Conservation (phyloP, 805 yeast species). For the Candida railenensis region DNA sequence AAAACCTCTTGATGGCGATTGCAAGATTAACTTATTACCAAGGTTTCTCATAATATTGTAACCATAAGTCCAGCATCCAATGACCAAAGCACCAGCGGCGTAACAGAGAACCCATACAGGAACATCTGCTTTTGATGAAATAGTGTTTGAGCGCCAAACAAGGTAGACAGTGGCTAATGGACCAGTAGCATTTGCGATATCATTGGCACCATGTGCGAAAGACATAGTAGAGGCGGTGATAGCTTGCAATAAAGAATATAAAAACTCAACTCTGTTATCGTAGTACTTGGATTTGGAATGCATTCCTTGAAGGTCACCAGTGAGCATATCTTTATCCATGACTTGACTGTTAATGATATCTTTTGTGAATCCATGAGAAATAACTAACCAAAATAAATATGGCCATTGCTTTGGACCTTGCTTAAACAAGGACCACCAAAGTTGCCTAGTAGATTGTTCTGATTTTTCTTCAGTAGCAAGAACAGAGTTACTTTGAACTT, state of each 20-base stretch:
- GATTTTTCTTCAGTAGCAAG: neutral
- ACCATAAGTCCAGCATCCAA: slow-evolving; percentile 73
- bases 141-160: slow-evolving; percentile 55
- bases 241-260: slow-evolving; percentile 67
- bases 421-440: slow-evolving; percentile 41
- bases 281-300: slow-evolving; percentile 62
- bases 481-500: neutral
- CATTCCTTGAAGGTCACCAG: slow-evolving; percentile 48
- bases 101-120: slow-evolving; percentile 72
- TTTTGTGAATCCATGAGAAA: slow-evolving; percentile 60
- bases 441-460: slow-evolving; percentile 27
- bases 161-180: slow-evolving; percentile 66
- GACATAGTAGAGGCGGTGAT: slow-evolving; percentile 79
- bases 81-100: slow-evolving; percentile 63
- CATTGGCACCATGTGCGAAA: slow-evolving; percentile 81
- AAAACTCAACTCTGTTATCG: slow-evolving; percentile 67
- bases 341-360: slow-evolving; percentile 59
- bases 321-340: slow-evolving; percentile 32
- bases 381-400: slow-evolving; percentile 43
- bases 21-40: slow-evolving; percentile 73
- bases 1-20: slow-evolving; percentile 78
- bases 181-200: slow-evolving; percentile 76
- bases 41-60: slow-evolving; percentile 67
- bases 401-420: slow-evolving; percentile 57
- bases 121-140: slow-evolving; percentile 49